Evolutionary conservation across 2,329 filamentous ascomycete species (phyloP).

Genomic region (Penicillium sp.): DNA sequence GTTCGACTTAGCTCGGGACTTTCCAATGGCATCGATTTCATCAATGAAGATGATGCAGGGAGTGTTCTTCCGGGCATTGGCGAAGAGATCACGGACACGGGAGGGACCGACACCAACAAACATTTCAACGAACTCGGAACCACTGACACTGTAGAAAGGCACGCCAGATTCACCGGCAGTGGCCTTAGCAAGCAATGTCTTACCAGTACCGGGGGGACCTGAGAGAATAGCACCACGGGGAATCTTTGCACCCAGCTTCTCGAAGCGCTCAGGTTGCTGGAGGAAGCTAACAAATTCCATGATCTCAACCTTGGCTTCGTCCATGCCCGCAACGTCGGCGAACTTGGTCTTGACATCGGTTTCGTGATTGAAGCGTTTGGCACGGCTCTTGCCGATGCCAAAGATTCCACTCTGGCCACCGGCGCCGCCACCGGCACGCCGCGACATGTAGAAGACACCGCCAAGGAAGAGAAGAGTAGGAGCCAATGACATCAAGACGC

Average conservation of each 20-base stretch:
- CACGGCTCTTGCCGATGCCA: constrained; percentile 91
- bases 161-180: constrained; percentile 96
- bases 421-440: constrained; percentile 68
- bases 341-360: constrained; percentile 97
- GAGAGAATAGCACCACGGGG: constrained; percentile 94
- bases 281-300: constrained; percentile 99
- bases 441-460: constrained; percentile 73
- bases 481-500: constrained; percentile 74
- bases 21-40: constrained; percentile 97
- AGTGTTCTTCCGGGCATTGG: constrained; percentile 89
- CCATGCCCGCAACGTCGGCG: constrained; percentile 92
- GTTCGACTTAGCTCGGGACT: constrained; percentile 77
- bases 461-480: constrained; percentile 85
- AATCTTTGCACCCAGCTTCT: constrained; percentile 94
- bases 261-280: constrained; percentile 87
- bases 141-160: constrained; percentile 97
- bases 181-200: constrained; percentile 93
- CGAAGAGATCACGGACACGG: constrained; percentile 89
- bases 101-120: constrained; percentile 98
- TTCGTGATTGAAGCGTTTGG: constrained; percentile 97
- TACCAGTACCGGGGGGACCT: constrained; percentile 97
- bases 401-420: constrained; percentile 76
- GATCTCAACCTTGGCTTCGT: constrained; percentile 96
- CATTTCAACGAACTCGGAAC: constrained; percentile 99
- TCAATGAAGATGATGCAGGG: constrained; percentile 99